Conservation (phyloP, 306 rosid species). For the Begonia loranthoides region DNA sequence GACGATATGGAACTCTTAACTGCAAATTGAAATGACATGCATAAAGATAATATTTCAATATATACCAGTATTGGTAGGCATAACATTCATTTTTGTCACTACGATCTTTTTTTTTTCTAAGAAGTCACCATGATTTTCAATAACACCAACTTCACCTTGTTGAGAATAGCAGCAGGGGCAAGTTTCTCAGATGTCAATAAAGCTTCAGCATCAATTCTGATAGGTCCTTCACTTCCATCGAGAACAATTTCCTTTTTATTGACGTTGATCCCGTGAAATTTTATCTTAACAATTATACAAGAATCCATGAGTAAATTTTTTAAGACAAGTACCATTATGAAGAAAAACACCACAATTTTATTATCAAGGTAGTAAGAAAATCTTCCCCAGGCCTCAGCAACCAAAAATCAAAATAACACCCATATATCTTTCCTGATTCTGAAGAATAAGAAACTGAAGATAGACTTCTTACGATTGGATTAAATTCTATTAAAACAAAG, state of each 20-base stretch:
- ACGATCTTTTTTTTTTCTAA: not conserved
- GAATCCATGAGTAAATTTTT: slow-evolving; percentile 7
- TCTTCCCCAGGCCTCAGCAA: too few relatives aligned
- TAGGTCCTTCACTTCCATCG: slow-evolving; percentile 94
- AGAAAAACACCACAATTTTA: too few relatives aligned
- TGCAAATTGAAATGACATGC: slow-evolving; percentile 23
- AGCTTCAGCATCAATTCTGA: slow-evolving; percentile 78
- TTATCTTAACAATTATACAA: slow-evolving; percentile 31
- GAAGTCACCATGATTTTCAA: slow-evolving; percentile 4
- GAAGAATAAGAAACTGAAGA: too few relatives aligned
- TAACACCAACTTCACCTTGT: slow-evolving; percentile 47
- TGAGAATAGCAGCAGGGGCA: slow-evolving; percentile 71
- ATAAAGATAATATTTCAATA: slow-evolving; percentile 1
- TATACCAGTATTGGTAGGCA: not conserved
- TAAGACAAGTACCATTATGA: not conserved
- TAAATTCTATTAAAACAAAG: too few relatives aligned
- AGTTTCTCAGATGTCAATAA: slow-evolving; percentile 67
- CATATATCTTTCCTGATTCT: too few relatives aligned
- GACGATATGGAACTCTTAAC: slow-evolving; percentile 78
- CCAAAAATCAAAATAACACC: too few relatives aligned
- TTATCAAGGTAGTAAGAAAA: too few relatives aligned
- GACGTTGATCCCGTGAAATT: slow-evolving; percentile 68
- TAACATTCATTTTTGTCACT: slow-evolving; percentile 10
- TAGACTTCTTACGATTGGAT: too few relatives aligned
- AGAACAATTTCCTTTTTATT: slow-evolving; percentile 58